Percentiles rank a stretch among this genome's conserved stretches.
Conservation (phyloP, 108 stramenopile species). For the Conticribra guillardii region DNA sequence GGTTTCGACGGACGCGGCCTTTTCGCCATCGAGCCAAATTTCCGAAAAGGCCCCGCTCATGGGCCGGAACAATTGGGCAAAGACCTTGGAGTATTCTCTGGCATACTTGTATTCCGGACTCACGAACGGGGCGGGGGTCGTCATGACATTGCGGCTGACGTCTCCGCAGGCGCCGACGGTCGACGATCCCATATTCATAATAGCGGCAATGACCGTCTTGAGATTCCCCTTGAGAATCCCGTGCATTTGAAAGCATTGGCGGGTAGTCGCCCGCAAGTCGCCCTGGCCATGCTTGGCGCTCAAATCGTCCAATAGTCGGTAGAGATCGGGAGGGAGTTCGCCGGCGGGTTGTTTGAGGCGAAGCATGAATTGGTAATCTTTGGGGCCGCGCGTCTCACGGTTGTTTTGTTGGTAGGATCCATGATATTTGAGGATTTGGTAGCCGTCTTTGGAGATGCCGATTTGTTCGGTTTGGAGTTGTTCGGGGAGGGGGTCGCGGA, state of each 20-base stretch:
- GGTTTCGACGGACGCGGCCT: slow-evolving; percentile 89
- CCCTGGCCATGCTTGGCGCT: slow-evolving; percentile 90
- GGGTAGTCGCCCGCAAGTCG: slow-evolving; percentile 95
- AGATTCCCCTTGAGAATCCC: slow-evolving; percentile 95
- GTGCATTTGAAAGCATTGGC: slow-evolving; percentile 99
- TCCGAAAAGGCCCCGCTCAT: slow-evolving; percentile 93
- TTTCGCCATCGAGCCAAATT: slow-evolving; percentile 97
- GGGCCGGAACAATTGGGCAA: slow-evolving; percentile 95
- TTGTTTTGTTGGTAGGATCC: slow-evolving; percentile 98
- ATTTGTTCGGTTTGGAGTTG: slow-evolving; percentile 81
- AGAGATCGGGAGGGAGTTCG: slow-evolving; percentile 92
- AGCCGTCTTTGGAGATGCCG: slow-evolving; percentile 86
- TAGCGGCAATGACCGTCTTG: slow-evolving; percentile 94
- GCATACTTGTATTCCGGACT: slow-evolving; percentile 81
- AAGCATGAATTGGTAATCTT: slow-evolving; percentile 98
- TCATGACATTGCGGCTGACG: slow-evolving; percentile 96
- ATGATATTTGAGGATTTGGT: slow-evolving; percentile 97
- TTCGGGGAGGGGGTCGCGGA: slow-evolving; percentile 73
- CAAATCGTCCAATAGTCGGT: slow-evolving; percentile 90
- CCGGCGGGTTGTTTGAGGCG: slow-evolving; percentile 98
- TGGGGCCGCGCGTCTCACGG: slow-evolving; percentile 83
- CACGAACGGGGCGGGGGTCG: slow-evolving; percentile 90
- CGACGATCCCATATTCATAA: slow-evolving; percentile 95
- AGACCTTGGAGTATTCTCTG: slow-evolving; percentile 84
- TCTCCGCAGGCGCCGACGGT: slow-evolving; percentile 99